Base-by-base conservation (phyloP, 2,329 filamentous ascomycete species). In the Simplicillium sp. region DNA sequence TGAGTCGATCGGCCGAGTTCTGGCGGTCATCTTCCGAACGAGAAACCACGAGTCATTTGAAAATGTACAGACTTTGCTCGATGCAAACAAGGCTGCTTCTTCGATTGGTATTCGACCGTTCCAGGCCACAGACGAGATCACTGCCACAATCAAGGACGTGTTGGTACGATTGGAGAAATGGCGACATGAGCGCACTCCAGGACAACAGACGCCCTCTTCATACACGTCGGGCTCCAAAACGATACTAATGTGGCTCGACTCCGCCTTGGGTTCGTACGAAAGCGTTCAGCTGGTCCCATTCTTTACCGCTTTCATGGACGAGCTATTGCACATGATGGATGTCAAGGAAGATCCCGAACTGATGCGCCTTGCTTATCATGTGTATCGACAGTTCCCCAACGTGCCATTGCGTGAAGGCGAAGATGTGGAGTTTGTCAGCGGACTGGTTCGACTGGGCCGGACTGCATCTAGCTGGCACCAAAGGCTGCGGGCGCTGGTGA, bases 321-420 rank as follows among this genome's bases (percentile, higher is more conserved):
- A 96, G 58, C 76, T 98, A 12, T 68, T 98, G 39, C 89, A 98
- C 68, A 98, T 98, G 92, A 98, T 98, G 90, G 92, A 98, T 56
- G 87, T 98, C 59, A 97, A 97, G 61, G 92, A 98, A 61, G 92
- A 98, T 54, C 88, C 87, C 0, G 94, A 98, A 61, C 74, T 98
- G 2, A 94, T 96, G 70, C 83, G 85, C 9, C 74, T 96, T 8
- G 90, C 92, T 0, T 98, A 97, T 57, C 88, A 95, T 55, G 92
- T 98, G 34, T 98, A 97, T 68, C 84, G 90, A 7, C 90, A 98
- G 56, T 69, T 98, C 13, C 88, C 92, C 12, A 98, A 98, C 59
- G 87, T 98, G 42, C 89, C 92, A 0, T 90, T 96, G 65, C 82
- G 86, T 2, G 76, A 81, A 28, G 88, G 89, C 43, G 86, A 96